Conservation (phyloP, 306 rosid genomes). For the Quillaja saponaria region DNA sequence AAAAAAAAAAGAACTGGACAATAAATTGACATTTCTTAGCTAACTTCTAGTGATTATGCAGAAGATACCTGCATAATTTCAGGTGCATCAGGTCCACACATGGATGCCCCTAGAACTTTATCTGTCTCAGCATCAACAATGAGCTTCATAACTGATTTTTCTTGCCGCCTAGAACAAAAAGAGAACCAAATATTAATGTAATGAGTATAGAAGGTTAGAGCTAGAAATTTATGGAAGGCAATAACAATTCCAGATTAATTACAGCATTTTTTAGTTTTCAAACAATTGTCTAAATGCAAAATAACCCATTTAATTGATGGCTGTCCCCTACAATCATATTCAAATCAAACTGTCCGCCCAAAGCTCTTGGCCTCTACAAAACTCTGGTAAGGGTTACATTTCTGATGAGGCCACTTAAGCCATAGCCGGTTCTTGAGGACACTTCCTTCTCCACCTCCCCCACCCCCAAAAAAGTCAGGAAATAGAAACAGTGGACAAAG, state of each 20-base stretch:
- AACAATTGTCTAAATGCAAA: background rate
- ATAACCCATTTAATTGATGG: background rate
- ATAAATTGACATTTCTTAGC: constrained; percentile 12
- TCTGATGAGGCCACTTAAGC: no score
- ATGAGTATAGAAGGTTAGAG: background rate
- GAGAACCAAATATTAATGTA: constrained; percentile 18
- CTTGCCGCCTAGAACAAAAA: constrained; percentile 73
- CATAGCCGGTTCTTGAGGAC: no score
- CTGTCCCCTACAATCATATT: constrained; percentile 2
- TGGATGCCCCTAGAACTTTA: constrained; percentile 85
- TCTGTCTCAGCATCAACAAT: constrained; percentile 88
- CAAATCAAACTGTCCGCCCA: constrained; percentile 4
- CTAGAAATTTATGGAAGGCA: background rate
- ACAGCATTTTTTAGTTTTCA: background rate
- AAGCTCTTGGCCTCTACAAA: background rate
- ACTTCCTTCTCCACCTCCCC: no score
- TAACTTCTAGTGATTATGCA: constrained; percentile 15
- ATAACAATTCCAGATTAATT: background rate
- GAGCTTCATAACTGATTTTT: constrained; percentile 88
- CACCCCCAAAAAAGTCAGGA: no score
- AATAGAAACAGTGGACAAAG: no score
- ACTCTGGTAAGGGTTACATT: no score
- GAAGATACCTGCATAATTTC: constrained; percentile 84
- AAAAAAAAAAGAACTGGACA: background rate
- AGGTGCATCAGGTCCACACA: constrained; percentile 96